Evolutionary conservation across 1,284 basidiomycete genomes (phyloP).

Genomic region (Ceratobasidium sp.): DNA sequence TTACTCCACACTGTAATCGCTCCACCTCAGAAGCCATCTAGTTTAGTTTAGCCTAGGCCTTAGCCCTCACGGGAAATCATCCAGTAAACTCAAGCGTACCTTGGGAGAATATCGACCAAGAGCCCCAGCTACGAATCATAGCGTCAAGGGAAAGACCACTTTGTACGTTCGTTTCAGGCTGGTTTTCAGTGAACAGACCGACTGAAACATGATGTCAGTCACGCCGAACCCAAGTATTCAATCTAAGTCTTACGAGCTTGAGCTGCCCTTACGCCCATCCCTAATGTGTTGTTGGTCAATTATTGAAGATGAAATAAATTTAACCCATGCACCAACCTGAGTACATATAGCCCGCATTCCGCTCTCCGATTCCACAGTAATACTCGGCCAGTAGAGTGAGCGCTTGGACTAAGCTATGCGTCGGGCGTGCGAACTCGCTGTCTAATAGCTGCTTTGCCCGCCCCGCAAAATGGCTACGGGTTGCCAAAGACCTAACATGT

Average conservation of each 20-base stretch:
- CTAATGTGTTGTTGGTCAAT: background rate
- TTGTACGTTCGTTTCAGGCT: background rate
- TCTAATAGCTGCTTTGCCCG: slow-evolving; percentile 36
- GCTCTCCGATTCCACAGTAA: slow-evolving; percentile 28
- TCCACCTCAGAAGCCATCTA: too few species aligned
- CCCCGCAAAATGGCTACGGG: slow-evolving; percentile 20
- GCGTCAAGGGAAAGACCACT: background rate
- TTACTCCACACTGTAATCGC: too few species aligned
- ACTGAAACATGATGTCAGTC: slow-evolving; percentile 18
- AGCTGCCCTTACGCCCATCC: slow-evolving; percentile 21
- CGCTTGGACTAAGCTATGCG: slow-evolving; percentile 14
- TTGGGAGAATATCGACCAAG: slow-evolving; percentile 41
- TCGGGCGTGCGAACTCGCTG: slow-evolving; percentile 21
- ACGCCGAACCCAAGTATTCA: background rate
- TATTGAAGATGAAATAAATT: background rate
- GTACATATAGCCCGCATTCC: slow-evolving; percentile 39
- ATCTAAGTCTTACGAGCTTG: slow-evolving; percentile 12
- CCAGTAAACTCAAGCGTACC: background rate
- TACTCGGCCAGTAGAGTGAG: slow-evolving; percentile 32
- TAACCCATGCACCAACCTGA: slow-evolving; percentile 7
- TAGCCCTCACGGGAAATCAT: too few species aligned
- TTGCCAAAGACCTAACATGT: background rate
- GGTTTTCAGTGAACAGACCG: background rate
- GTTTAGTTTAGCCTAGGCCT: too few species aligned
- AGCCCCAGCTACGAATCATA: slow-evolving; percentile 2